A percentile compares a stretch with the other conserved stretches of the same genome.
These are phyloP conservation scores for Alternaria burnsii DNA, from an alignment of 2,329 filamentous ascomycete species.

Conservation along the genomic window DNA sequence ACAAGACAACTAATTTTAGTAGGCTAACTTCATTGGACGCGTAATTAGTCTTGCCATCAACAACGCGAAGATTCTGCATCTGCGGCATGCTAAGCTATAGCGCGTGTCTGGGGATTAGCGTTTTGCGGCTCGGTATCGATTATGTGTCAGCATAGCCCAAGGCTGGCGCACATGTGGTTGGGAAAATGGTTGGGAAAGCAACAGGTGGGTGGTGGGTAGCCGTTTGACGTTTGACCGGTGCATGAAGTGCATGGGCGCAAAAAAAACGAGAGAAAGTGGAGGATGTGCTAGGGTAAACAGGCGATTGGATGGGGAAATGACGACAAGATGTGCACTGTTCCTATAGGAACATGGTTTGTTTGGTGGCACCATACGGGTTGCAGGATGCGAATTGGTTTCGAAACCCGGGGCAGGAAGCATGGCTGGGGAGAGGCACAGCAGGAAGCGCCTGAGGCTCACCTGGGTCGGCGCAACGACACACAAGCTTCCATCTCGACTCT, in stretches of 20 bases:
- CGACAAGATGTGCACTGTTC: conserved; percentile 23
- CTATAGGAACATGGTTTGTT: conserved; percentile 23
- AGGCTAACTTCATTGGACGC: conserved; percentile 25
- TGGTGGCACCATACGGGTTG: conserved; percentile 18
- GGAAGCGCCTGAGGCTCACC: neutral
- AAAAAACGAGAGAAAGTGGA: conserved; percentile 7
- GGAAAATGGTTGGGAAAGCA: conserved; percentile 4
- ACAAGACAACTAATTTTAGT: conserved; percentile 21
- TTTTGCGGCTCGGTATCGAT: conserved; percentile 23
- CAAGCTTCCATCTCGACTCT: neutral
- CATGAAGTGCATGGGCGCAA: conserved; percentile 5
- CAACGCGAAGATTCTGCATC: conserved; percentile 9
- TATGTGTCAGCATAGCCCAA: conserved; percentile 3
- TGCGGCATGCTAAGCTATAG: neutral
- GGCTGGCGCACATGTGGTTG: conserved; percentile 8
- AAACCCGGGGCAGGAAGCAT: conserved; percentile 1
- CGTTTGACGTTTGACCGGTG: conserved; percentile 15
- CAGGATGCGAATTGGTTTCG: conserved; percentile 6
- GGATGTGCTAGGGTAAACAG: conserved; percentile 3
- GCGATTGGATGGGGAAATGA: conserved; percentile 15
- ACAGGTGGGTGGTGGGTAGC: conserved; percentile 4
- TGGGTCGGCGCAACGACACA: neutral
- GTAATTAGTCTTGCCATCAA: conserved; percentile 19
- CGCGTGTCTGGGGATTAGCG: conserved; percentile 5
- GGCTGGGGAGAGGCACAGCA: conserved; percentile 5